phyloP scores from a whole-genome alignment of 441 rosid species.

The Gossypium trilobum region DNA sequence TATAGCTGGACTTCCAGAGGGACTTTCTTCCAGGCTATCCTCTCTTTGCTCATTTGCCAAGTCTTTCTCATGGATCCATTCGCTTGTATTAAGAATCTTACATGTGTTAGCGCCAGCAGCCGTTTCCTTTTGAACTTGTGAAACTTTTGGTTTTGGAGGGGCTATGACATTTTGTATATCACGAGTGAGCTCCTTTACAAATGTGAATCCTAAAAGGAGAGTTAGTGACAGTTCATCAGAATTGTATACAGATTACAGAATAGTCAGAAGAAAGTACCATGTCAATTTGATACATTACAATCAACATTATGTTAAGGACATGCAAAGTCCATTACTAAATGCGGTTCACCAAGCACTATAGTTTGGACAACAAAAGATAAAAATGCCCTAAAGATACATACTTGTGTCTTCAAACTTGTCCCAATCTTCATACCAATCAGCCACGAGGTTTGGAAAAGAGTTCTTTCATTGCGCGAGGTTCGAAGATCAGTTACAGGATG shows the following conservation, averaged over 20 bases:
- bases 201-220: constrained; percentile 51
- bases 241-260: not conserved
- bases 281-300: not conserved
- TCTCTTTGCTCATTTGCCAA: constrained; percentile 34
- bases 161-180: constrained; percentile 82
- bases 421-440: constrained; percentile 96
- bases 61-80: constrained; percentile 45
- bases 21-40: constrained; percentile 35
- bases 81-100: constrained; percentile 32
- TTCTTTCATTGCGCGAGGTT: no score
- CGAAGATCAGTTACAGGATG: no score
- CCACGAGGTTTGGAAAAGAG: constrained; percentile 58
- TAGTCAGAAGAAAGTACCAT: not conserved
- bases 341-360: not conserved
- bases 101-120: constrained; percentile 37
- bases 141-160: constrained; percentile 66
- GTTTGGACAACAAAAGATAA: not conserved
- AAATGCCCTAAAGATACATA: constrained; percentile 17
- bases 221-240: constrained; percentile 5
- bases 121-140: constrained; percentile 26
- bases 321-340: constrained; percentile 6
- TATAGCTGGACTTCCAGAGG: constrained; percentile 35
- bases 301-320: not conserved
- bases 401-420: constrained; percentile 87
- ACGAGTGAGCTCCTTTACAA: constrained; percentile 86